phyloP scores from a whole-genome alignment of 805 yeast species.

The Starmerella riodocensis region DNA sequence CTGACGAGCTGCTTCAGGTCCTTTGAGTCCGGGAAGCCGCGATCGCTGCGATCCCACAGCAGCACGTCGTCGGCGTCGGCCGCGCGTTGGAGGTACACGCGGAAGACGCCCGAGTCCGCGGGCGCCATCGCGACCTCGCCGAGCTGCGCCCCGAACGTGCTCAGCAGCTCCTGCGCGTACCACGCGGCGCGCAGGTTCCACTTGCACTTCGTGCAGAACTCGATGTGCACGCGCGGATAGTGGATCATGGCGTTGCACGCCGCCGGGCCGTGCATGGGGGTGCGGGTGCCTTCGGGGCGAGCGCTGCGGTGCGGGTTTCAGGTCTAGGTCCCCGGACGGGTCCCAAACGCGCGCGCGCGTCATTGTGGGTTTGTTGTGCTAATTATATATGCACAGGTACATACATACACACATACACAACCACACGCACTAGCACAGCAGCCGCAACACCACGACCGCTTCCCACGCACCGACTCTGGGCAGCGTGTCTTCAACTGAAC shows the following conservation, averaged over 20 bases:
- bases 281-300: too few species aligned
- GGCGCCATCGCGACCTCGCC: slow-evolving; percentile 45
- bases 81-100: slow-evolving; percentile 37
- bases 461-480: too few species aligned
- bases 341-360: too few species aligned
- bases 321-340: too few species aligned
- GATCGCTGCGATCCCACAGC: slow-evolving; percentile 48
- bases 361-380: too few species aligned
- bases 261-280: too few species aligned
- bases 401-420: too few species aligned
- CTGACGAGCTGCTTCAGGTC: slow-evolving; percentile 56
- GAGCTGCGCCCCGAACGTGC: slow-evolving; percentile 51
- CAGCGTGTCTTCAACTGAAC: too few species aligned
- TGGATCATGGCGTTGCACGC: slow-evolving; percentile 13
- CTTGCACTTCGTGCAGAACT: slow-evolving; percentile 70
- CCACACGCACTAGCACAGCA: too few species aligned
- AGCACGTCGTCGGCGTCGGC: slow-evolving; percentile 26
- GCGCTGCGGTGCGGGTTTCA: too few species aligned
- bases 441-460: too few species aligned
- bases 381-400: too few species aligned
- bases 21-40: slow-evolving; percentile 83
- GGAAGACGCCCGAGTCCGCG: slow-evolving; percentile 43
- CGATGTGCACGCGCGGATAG: slow-evolving; percentile 53
- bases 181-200: slow-evolving; percentile 84
- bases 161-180: slow-evolving; percentile 75